phyloP scores from a whole-genome alignment of 257 asterid genomes.

The Rhazya stricta region DNA sequence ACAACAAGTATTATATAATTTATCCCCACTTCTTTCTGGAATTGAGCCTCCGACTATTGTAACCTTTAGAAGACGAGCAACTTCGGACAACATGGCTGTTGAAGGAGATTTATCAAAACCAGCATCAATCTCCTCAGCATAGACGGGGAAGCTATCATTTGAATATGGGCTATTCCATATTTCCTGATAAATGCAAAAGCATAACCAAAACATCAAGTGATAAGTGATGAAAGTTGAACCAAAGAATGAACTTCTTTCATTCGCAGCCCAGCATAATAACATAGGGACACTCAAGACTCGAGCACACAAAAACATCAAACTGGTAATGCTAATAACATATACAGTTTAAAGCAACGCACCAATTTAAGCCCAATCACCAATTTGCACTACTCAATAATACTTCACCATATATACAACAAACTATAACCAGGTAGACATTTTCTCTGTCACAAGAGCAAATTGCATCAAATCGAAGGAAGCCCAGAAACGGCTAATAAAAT shows the following conservation, averaged over 20 bases:
- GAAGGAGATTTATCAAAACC: constrained; percentile 87
- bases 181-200: constrained; percentile 45
- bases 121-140: constrained; percentile 95
- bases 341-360: neutral
- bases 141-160: constrained; percentile 84
- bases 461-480: neutral
- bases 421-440: neutral
- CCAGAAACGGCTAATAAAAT: neutral
- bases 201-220: neutral
- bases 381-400: neutral
- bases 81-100: constrained; percentile 87
- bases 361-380: neutral
- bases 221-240: neutral
- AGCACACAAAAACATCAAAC: neutral
- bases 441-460: neutral
- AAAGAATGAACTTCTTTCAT: neutral
- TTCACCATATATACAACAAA: neutral
- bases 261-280: constrained; percentile 4
- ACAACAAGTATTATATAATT: constrained; percentile 84
- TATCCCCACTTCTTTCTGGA: constrained; percentile 82
- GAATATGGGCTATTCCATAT: constrained; percentile 97
- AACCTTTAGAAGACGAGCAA: constrained; percentile 58
- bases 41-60: constrained; percentile 92
- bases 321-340: neutral
- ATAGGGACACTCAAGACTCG: neutral